Conservation (phyloP, 768 basidiomycete genomes). For the Candolleomyces aberdarensis region DNA sequence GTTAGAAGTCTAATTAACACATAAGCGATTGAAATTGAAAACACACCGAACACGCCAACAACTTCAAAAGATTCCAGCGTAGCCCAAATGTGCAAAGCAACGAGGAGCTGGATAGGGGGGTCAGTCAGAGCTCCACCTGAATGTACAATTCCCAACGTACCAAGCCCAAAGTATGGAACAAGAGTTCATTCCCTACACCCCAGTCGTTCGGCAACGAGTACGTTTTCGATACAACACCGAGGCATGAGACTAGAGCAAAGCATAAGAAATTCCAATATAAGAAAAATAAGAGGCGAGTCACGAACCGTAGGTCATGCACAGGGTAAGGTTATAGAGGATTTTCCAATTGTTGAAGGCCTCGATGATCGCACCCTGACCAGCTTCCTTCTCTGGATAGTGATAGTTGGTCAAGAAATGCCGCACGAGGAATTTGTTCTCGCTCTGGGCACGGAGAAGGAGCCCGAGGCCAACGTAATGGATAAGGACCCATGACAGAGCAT, state of each 20-base stretch:
- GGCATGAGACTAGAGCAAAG: conserved; percentile 64
- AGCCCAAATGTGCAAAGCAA: conserved; percentile 90
- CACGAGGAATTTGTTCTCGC: conserved; percentile 84
- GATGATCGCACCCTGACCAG: conserved; percentile 72
- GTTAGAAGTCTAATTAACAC: background rate
- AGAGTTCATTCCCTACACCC: conserved; percentile 82
- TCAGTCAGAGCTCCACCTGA: conserved; percentile 8
- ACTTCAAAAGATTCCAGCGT: conserved; percentile 89
- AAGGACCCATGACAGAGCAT: conserved; percentile 82
- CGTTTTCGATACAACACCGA: conserved; percentile 86
- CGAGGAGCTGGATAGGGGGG: conserved; percentile 53
- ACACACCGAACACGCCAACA: conserved; percentile 84
- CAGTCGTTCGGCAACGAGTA: conserved; percentile 81
- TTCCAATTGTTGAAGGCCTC: conserved; percentile 98
- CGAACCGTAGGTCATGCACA: conserved; percentile 92
- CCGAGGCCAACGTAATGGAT: conserved; percentile 91
- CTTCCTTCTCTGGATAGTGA: conserved; percentile 73
- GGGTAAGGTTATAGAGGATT: conserved; percentile 82
- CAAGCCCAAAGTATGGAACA: conserved; percentile 84
- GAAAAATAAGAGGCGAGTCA: conserved; percentile 6
- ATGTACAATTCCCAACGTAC: conserved; percentile 43
- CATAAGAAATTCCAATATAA: conserved; percentile 4
- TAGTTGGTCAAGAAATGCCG: conserved; percentile 95
- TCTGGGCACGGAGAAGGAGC: conserved; percentile 78
- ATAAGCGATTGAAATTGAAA: background rate